Conservation (phyloP, 495 filamentous ascomycete species). For the Penicillium herquei region DNA sequence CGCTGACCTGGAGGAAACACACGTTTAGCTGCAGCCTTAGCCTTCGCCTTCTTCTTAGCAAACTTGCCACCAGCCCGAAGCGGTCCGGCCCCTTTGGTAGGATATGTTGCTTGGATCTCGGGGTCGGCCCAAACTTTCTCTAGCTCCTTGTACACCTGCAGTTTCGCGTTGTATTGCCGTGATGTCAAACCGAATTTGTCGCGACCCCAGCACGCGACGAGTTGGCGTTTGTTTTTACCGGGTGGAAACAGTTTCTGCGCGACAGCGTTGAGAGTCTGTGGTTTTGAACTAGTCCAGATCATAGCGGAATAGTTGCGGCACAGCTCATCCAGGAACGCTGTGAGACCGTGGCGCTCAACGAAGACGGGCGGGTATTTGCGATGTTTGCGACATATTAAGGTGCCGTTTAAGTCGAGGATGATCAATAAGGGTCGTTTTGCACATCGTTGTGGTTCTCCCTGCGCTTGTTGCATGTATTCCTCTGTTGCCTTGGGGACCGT, state of each 20-base stretch:
- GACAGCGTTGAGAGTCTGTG: slow-evolving; percentile 64
- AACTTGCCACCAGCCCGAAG: neutral
- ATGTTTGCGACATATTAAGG: slow-evolving; percentile 68
- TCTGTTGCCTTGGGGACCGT: slow-evolving; percentile 32
- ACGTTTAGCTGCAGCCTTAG: neutral
- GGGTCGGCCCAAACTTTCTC: slow-evolving; percentile 64
- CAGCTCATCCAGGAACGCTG: slow-evolving; percentile 64
- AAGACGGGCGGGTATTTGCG: slow-evolving; percentile 50
- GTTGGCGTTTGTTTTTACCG: slow-evolving; percentile 31
- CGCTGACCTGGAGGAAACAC: slow-evolving; percentile 6
- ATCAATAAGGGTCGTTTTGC: slow-evolving; percentile 60
- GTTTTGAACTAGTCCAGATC: slow-evolving; percentile 86
- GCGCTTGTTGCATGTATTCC: slow-evolving; percentile 46
- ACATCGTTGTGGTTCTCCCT: slow-evolving; percentile 22
- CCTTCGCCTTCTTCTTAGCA: neutral
- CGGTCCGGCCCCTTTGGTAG: slow-evolving; percentile 3
- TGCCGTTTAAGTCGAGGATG: slow-evolving; percentile 92
- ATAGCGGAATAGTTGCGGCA: slow-evolving; percentile 70
- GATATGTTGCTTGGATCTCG: slow-evolving; percentile 52
- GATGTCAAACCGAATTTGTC: slow-evolving; percentile 67
- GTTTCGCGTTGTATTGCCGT: slow-evolving; percentile 62
- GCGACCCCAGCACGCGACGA: slow-evolving; percentile 77
- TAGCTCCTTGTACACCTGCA: slow-evolving; percentile 87
- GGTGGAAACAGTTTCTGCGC: slow-evolving; percentile 45
- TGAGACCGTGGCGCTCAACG: slow-evolving; percentile 58